phyloP scores from a whole-genome alignment of 352 stramenopile genomes.

The Phytophthora palmivora region DNA sequence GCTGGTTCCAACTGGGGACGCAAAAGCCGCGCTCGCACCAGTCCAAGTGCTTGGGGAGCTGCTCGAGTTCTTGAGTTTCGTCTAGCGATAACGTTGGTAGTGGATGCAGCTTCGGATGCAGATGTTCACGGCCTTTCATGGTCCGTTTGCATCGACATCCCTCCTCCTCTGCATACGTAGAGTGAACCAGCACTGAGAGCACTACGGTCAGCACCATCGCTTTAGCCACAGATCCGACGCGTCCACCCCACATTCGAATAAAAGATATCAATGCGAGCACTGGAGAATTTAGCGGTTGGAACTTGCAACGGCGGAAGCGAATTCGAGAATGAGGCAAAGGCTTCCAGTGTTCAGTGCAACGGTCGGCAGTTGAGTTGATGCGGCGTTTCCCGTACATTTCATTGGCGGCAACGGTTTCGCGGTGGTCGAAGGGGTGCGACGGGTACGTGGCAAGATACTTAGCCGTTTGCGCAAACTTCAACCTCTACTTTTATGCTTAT shows the following conservation, averaged over 20 bases:
- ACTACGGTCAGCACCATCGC: conserved; percentile 19
- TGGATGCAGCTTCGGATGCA: conserved; percentile 60
- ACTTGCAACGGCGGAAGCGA: conserved; percentile 26
- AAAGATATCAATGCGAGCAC: conserved; percentile 17
- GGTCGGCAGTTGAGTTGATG: conserved; percentile 18
- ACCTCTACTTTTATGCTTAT: conserved; percentile 2
- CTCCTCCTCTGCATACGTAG: conserved; percentile 13
- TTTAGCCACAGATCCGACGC: conserved; percentile 19
- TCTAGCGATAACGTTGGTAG: conserved; percentile 51
- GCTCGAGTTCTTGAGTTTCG: conserved; percentile 43
- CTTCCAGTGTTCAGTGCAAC: background rate
- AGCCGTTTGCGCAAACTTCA: conserved; percentile 13
- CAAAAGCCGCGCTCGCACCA: conserved; percentile 90
- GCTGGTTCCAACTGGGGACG: conserved; percentile 86
- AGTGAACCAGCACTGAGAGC: conserved; percentile 19
- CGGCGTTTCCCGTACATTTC: conserved; percentile 29
- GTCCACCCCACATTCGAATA: conserved; percentile 16
- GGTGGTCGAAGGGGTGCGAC: conserved; percentile 27
- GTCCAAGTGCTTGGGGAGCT: conserved; percentile 81
- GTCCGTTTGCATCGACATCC: conserved; percentile 69
- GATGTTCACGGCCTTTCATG: conserved; percentile 77
- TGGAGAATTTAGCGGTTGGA: background rate
- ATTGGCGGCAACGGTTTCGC: conserved; percentile 20
- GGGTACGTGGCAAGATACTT: conserved; percentile 25
- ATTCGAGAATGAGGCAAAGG: conserved; percentile 31